These are phyloP conservation scores for Fusarium sp. DNA, from an alignment of 2,329 filamentous ascomycete species.

Conservation along the genomic window DNA sequence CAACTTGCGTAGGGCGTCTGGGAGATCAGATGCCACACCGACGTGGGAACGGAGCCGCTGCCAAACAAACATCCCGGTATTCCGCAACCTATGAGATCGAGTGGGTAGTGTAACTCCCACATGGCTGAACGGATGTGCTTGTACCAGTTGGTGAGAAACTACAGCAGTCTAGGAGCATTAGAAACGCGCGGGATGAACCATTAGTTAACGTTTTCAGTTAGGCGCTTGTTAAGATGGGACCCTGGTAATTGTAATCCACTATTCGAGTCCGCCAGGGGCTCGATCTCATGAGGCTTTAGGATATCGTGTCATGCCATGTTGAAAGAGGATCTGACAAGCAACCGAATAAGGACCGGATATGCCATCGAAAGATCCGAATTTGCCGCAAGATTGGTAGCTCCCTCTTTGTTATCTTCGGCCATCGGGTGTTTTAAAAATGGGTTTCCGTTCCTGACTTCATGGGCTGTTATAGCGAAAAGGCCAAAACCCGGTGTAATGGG, in stretches of 20 bases:
- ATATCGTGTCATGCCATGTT: conserved; percentile 30
- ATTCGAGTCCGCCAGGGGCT: conserved; percentile 13
- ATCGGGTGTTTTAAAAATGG: conserved; percentile 34
- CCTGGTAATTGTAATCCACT: conserved; percentile 12
- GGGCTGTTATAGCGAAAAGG: conserved; percentile 31
- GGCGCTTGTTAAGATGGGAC: conserved; percentile 7
- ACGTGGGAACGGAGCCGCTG: conserved; percentile 46
- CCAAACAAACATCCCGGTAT: conserved; percentile 37
- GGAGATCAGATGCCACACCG: conserved; percentile 20
- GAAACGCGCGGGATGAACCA: conserved; percentile 30
- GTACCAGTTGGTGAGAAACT: conserved; percentile 21
- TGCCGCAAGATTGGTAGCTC: conserved; percentile 27
- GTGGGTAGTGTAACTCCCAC: conserved; percentile 27
- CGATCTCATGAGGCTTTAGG: conserved; percentile 19
- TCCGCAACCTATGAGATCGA: conserved; percentile 36
- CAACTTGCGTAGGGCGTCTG: conserved; percentile 11
- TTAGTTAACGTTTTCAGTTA: conserved; percentile 4
- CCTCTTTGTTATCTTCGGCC: conserved; percentile 11
- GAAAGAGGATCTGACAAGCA: conserved; percentile 26
- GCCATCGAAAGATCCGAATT: conserved; percentile 31
- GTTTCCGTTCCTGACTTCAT: conserved; percentile 18
- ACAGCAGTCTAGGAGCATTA: conserved; percentile 19
- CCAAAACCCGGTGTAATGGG: conserved; percentile 36
- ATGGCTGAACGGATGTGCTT: conserved; percentile 37
- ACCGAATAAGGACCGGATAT: conserved; percentile 34